phyloP scores from a whole-genome alignment of 2,329 filamentous ascomycete genomes.

The Purpureocillium lavendulum region DNA sequence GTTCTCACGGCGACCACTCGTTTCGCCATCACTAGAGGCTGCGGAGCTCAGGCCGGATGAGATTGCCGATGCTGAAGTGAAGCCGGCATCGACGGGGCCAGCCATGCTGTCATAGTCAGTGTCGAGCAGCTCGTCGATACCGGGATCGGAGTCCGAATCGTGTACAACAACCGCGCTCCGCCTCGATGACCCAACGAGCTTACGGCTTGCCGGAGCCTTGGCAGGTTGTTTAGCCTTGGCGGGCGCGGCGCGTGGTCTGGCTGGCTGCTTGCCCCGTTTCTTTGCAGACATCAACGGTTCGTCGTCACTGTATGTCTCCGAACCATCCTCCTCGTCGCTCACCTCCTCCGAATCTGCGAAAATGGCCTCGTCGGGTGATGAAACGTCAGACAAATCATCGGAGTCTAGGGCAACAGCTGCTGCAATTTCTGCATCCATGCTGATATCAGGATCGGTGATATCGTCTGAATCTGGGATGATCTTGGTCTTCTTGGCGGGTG shows the following conservation, averaged over 20 bases:
- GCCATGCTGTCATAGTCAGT: not conserved
- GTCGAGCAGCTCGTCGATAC: slow-evolving; percentile 3
- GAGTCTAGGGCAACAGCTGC: slow-evolving; percentile 12
- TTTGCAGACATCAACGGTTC: slow-evolving; percentile 12
- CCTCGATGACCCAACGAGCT: too few relatives aligned
- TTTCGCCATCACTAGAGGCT: slow-evolving; percentile 15
- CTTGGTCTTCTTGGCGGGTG: slow-evolving; percentile 20
- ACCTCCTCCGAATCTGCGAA: slow-evolving; percentile 5
- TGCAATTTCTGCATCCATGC: slow-evolving; percentile 23
- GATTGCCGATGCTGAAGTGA: slow-evolving; percentile 1
- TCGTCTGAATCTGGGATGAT: slow-evolving; percentile 22
- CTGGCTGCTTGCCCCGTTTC: slow-evolving; percentile 8
- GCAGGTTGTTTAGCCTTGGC: not conserved
- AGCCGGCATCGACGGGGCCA: not conserved
- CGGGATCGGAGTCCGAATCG: not conserved
- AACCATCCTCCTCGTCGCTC: slow-evolving; percentile 8
- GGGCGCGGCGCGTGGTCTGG: not conserved
- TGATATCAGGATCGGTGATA: slow-evolving; percentile 11
- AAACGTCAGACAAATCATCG: slow-evolving; percentile 6
- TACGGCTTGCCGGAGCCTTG: not conserved
- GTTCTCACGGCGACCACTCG: not conserved
- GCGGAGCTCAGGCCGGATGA: slow-evolving; percentile 7
- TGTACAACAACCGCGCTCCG: too few relatives aligned
- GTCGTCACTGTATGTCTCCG: slow-evolving; percentile 17
- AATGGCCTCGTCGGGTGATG: not conserved